A percentile compares a stretch with the other conserved stretches of the same genome.
Evolutionary conservation across 805 yeast species (phyloP).

Genomic region (Metschnikowia rubicola): DNA sequence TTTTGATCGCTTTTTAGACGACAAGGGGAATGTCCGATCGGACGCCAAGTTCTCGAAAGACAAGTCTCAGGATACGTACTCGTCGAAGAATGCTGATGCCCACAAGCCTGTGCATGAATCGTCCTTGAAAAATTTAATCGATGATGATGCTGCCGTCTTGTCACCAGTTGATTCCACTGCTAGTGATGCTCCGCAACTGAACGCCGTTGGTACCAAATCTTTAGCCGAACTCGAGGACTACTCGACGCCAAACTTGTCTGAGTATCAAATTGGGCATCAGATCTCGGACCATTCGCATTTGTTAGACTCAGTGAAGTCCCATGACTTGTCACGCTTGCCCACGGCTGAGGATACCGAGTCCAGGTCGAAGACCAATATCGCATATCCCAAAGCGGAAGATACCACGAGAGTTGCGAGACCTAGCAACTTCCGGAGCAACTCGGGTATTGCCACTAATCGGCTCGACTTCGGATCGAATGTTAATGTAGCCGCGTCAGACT

Average conservation of each 20-base stretch:
- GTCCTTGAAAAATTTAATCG: neutral
- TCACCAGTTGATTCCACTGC: constrained; percentile 3
- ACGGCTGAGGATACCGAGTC: constrained; percentile 16
- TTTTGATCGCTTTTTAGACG: constrained; percentile 50
- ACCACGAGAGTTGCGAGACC: constrained; percentile 4
- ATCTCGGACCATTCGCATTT: constrained; percentile 36
- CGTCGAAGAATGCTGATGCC: neutral
- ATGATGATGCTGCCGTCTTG: constrained; percentile 2
- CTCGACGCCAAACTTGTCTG: constrained; percentile 44
- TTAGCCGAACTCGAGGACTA: constrained; percentile 19
- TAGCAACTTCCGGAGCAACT: constrained; percentile 10
- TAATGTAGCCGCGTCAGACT: constrained; percentile 14
- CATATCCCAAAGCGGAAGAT: constrained; percentile 6
- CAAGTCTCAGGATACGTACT: neutral
- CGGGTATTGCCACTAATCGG: constrained; percentile 9
- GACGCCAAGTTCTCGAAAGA: constrained; percentile 32
- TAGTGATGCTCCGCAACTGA: neutral
- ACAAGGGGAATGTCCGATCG: constrained; percentile 50
- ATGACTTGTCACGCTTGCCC: constrained; percentile 29
- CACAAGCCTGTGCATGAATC: neutral
- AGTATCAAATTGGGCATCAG: constrained; percentile 40
- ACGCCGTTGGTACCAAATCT: neutral
- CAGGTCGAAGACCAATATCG: constrained; percentile 14
- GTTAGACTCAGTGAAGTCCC: constrained; percentile 32
- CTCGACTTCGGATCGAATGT: constrained; percentile 11